Evolutionary conservation across 2,329 filamentous ascomycete genomes (phyloP).

Genomic region (Colletotrichum euphorbiae): DNA sequence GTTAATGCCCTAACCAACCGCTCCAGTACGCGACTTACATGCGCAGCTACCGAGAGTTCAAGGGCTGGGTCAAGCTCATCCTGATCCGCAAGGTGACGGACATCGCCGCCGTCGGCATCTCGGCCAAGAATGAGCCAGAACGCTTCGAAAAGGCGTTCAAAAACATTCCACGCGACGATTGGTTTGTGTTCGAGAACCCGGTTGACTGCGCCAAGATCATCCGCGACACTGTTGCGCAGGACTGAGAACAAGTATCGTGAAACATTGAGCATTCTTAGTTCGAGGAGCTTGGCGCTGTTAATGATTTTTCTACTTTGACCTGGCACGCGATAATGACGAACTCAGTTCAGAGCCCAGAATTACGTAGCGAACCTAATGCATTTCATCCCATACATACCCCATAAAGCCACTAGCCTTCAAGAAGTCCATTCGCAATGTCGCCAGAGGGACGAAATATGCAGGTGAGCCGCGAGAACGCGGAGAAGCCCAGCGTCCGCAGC

Average conservation of each 20-base stretch:
- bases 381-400: neutral
- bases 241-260: neutral
- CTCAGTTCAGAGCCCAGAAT: neutral
- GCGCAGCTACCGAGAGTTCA: constrained; percentile 69
- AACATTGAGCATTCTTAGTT: neutral
- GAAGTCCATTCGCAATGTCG: neutral
- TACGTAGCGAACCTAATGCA: constrained; percentile 27
- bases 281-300: constrained; percentile 7
- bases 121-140: constrained; percentile 77
- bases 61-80: constrained; percentile 84
- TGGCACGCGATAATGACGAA: constrained; percentile 7
- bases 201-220: constrained; percentile 67
- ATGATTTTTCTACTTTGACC: neutral
- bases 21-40: neutral
- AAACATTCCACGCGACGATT: constrained; percentile 74
- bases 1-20: constrained; percentile 40
- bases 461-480: constrained; percentile 5
- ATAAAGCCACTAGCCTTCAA: neutral
- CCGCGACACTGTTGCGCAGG: constrained; percentile 44
- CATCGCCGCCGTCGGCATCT: constrained; percentile 75
- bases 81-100: constrained; percentile 87
- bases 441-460: neutral
- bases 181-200: constrained; percentile 87
- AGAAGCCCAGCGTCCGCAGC: constrained; percentile 16
- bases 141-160: constrained; percentile 88